These are phyloP conservation scores for Apophysomyces ossiformis DNA, from an alignment of 371 early-diverging fungal genomes.

Conservation along the genomic window DNA sequence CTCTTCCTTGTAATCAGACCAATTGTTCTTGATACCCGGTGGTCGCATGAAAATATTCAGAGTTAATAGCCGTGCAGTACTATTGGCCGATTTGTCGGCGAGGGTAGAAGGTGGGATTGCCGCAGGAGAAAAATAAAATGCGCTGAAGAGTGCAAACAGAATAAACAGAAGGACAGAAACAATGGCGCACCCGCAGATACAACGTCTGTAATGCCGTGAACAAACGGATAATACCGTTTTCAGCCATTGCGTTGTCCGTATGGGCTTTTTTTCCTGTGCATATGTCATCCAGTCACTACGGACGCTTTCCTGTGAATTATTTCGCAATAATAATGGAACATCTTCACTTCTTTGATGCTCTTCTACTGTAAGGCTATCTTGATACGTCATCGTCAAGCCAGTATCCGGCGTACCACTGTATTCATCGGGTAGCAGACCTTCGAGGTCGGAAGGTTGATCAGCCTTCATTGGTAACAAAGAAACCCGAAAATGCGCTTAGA, in stretches of 20 bases:
- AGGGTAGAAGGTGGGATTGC: constrained; percentile 29
- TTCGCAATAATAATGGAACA: not conserved
- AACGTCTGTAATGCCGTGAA: not conserved
- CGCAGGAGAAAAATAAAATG: constrained; percentile 19
- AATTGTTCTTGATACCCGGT: constrained; percentile 77
- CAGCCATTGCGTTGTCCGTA: not conserved
- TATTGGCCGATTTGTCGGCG: constrained; percentile 42
- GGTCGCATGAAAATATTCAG: constrained; percentile 89
- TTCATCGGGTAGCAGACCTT: not conserved
- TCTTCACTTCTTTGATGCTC: constrained; percentile 2
- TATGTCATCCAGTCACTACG: not conserved
- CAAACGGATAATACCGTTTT: not conserved
- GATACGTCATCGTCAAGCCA: not conserved
- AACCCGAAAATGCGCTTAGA: not conserved
- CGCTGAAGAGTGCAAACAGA: constrained; percentile 9
- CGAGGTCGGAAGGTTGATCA: not conserved
- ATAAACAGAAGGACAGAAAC: not conserved
- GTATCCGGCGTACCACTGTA: not conserved
- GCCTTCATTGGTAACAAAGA: not conserved
- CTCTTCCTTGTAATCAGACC: constrained; percentile 80
- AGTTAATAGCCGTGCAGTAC: constrained; percentile 66
- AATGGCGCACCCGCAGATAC: not conserved
- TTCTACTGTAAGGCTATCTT: not conserved
- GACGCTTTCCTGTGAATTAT: not conserved
- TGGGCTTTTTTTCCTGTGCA: not conserved